A percentile compares a stretch with the other conserved stretches of the same genome.
Evolutionary conservation across 2,329 filamentous ascomycete genomes (phyloP).

Genomic region (Pseudogymnoascus sp.): DNA sequence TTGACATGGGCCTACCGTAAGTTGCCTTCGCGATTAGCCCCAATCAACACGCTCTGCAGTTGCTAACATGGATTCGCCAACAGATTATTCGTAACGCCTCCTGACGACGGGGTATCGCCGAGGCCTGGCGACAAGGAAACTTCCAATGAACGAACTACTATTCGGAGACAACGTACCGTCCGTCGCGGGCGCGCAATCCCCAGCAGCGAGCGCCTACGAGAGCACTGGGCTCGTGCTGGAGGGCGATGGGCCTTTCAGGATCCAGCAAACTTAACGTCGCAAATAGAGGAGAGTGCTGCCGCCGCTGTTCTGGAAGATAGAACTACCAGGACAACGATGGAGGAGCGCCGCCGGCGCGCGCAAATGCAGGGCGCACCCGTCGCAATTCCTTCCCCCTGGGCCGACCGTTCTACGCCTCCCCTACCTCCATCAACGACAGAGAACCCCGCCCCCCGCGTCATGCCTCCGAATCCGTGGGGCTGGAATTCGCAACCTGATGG

Average conservation of each 20-base stretch:
- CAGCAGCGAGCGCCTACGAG: background rate
- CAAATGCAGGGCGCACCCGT: background rate
- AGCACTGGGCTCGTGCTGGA: background rate
- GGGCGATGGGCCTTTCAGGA: background rate
- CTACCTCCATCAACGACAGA: background rate
- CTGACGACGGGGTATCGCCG: constrained; percentile 22
- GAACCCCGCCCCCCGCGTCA: background rate
- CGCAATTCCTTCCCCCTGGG: background rate
- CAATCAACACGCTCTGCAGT: background rate
- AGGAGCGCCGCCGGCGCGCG: background rate
- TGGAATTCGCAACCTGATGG: constrained; percentile 2
- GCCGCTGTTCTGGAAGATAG: background rate
- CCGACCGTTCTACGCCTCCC: background rate
- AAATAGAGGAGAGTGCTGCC: background rate
- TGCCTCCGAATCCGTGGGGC: background rate
- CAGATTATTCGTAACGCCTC: constrained; percentile 27
- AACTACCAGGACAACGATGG: background rate
- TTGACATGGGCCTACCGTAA: constrained; percentile 3
- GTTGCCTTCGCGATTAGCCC: constrained; percentile 5
- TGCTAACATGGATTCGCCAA: constrained; percentile 3
- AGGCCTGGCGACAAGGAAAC: constrained; percentile 24
- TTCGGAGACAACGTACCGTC: constrained; percentile 19
- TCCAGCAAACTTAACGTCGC: background rate
- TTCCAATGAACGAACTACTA: constrained; percentile 24
- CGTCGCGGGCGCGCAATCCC: background rate